A percentile compares a stretch with the other conserved stretches of the same genome.
These are phyloP conservation scores for Pachysandra terminalis DNA, from an alignment of 164 flowering plant genomes.

Conservation along the genomic window DNA sequence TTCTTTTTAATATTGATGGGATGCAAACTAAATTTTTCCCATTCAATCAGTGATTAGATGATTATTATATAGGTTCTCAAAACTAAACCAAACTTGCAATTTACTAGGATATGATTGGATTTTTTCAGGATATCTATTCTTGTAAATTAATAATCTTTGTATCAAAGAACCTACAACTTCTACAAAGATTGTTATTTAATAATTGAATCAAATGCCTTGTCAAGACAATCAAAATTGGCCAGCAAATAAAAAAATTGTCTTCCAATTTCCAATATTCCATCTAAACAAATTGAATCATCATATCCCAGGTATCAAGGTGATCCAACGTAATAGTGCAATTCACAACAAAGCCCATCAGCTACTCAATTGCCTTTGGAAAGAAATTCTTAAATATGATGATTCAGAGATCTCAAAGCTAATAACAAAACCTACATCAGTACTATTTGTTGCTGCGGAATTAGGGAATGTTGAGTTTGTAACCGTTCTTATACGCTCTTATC, in stretches of 20 bases:
- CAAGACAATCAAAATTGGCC: too few relatives aligned
- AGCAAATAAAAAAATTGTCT: background rate
- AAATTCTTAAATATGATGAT: slow-evolving; percentile 2
- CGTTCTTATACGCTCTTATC: slow-evolving; percentile 21
- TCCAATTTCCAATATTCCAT: background rate
- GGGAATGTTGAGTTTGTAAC: slow-evolving; percentile 25
- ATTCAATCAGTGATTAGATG: too few relatives aligned
- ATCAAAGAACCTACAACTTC: too few relatives aligned
- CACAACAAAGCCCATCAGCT: slow-evolving; percentile 7
- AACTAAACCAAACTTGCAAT: too few relatives aligned
- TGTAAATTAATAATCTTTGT: too few relatives aligned
- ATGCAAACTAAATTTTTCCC: too few relatives aligned
- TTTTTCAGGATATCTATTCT: too few relatives aligned
- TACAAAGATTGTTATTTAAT: too few relatives aligned
- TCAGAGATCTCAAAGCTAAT: slow-evolving; percentile 4
- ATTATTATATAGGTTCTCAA: too few relatives aligned
- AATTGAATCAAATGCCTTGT: too few relatives aligned
- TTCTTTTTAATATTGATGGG: too few relatives aligned
- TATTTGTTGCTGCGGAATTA: slow-evolving; percentile 24
- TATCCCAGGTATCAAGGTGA: slow-evolving; percentile 14
- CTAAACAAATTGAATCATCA: background rate
- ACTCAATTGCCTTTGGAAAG: slow-evolving; percentile 1
- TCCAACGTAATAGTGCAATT: background rate
- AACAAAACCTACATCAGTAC: slow-evolving; percentile 8
- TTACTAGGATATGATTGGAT: too few relatives aligned